Conservation (phyloP, 805 yeast species). For the Metschnikowia orientalis region DNA sequence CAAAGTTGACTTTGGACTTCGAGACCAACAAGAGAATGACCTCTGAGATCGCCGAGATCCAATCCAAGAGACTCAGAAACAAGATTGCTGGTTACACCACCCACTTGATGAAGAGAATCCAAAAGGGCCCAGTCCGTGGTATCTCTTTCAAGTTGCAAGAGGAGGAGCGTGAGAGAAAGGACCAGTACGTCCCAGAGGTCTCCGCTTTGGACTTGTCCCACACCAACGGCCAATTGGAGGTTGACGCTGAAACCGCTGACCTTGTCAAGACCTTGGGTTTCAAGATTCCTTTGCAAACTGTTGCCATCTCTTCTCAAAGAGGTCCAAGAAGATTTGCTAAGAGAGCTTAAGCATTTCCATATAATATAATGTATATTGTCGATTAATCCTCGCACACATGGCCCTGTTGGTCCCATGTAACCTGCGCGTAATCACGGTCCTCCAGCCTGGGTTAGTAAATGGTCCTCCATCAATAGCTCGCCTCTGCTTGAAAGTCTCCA, state of each 20-base stretch:
- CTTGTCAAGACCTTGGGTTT: constrained; percentile 92
- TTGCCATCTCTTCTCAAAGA: constrained; percentile 85
- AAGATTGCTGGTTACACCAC: constrained; percentile 99
- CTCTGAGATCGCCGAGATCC: constrained; percentile 97
- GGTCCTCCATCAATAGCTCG: too few species aligned
- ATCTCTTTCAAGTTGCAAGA: constrained; percentile 99
- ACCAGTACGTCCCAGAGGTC: constrained; percentile 99
- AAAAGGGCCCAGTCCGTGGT: constrained; percentile 99
- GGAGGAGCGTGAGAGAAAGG: constrained; percentile 99
- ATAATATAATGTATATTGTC: constrained; percentile 21
- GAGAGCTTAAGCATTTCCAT: constrained; percentile 57
- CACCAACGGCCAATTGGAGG: constrained; percentile 94
- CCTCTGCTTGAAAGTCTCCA: too few species aligned
- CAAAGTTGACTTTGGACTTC: constrained; percentile 98
- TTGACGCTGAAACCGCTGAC: constrained; percentile 94
- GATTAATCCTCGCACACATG: constrained; percentile 4
- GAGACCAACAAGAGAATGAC: constrained; percentile 99
- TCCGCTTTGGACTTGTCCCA: constrained; percentile 98
- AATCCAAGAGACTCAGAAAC: constrained; percentile 99
- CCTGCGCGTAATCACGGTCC: too few species aligned
- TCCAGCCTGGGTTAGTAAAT: too few species aligned
- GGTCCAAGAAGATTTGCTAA: constrained; percentile 87
- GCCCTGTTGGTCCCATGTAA: too few species aligned
- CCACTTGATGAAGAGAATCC: constrained; percentile 99
- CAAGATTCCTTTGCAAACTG: constrained; percentile 77